Base-by-base conservation (phyloP, 2,329 filamentous ascomycete genomes). In the Neonectria sp. region DNA sequence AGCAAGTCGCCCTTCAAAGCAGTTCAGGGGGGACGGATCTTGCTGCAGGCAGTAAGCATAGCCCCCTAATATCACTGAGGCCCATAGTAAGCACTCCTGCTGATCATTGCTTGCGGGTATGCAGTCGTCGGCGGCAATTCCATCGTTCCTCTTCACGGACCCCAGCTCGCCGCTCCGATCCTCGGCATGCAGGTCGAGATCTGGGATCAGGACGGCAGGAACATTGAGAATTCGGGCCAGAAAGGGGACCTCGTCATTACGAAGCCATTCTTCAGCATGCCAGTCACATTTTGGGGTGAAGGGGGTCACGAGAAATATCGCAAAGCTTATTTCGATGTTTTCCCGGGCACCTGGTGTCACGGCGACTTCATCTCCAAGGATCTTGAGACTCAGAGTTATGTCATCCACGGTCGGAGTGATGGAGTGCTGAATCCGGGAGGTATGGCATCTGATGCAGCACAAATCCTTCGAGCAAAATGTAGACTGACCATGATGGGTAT, bases 311-410 rank as follows among this genome's bases (percentile, higher is more conserved):
- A 51, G 25, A 51, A 27, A 51, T 51, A 51, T 29, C 29, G 48
- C 48, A 51, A 51, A 12, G 29, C 48, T 15, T 51, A 27, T 27
- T 51, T 45, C 17, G 40, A 45, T 45, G 40, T 45, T n/a, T 45
- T 21, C 40, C 40, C 40, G 3, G 48, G 48, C 29, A n/a, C 24
- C 48, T 51, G 48, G 48, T 27, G 48, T 31, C 25, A 51, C 48
- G 48, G 48, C 24, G 48, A 51, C 48, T 29, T 51, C 48, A 51
- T 51, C 48, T 51, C 48, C 24, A 51, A 51, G 48, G 29, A 51
- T 31, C 48, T n/a, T 27, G 15, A 51, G 25, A 51, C 48, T 31
- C 11, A 31, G 25, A 31, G 48, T 27, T 31, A 51, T 51, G 48
- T 31, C 11, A 51, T 51, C 29, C 48, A 51, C 29, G 24, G 48